Base-by-base conservation (phyloP, 2,329 filamentous ascomycete species). In the Fonsecaea monophora region DNA sequence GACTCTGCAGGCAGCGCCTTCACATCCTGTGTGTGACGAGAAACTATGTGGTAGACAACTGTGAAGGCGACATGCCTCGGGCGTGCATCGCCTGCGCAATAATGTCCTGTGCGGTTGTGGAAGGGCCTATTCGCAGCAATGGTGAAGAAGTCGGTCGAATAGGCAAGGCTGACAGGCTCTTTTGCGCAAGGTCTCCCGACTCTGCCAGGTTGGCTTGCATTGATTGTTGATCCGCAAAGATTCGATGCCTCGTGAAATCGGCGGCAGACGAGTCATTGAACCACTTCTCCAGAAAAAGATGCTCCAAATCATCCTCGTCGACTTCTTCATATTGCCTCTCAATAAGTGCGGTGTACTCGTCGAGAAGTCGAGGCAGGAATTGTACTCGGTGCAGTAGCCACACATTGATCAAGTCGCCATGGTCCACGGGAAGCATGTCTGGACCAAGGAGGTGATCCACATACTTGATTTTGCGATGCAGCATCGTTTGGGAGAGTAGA, bases 321-420 rank as follows among this genome's bases (percentile, higher is more conserved):
- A 38, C n/a, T 4, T 38, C 38, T 10, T 30, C 48, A 30, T 21
- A 18, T 18, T 62, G 40, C 21, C 13, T 32, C 13, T 60, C 35
- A 18, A 34, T 25, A 34, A 60, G 45, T 25, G 45, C 48, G 13
- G 30, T 35, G 21, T 59, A 42, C 54, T 53, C 42, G 34, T 21
- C 21, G 34, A 60, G 37, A 3, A 54, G 45, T 48, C 56, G 45
- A 53, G 57, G 56, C 21, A 54, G 30, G 37, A 30, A 45, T 10
- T 32, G 37, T 32, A 48, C 18, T 30, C 54, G 55, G 15, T 64
- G 42, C 35, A 64, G 45, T 4, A 64, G 37, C 62, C 62, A 65
- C 25, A 34, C 48, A 18, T 65, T 65, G 45, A 65, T 37, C 30
- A 65, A 65, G 30, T 63, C 55, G 18, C 34, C 40, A 10, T n/a